Evolutionary conservation across 2,329 filamentous ascomycete species (phyloP), one percentile per base, ranked within the genome.

Genomic region (Aspergillus hiratsukae): DNA sequence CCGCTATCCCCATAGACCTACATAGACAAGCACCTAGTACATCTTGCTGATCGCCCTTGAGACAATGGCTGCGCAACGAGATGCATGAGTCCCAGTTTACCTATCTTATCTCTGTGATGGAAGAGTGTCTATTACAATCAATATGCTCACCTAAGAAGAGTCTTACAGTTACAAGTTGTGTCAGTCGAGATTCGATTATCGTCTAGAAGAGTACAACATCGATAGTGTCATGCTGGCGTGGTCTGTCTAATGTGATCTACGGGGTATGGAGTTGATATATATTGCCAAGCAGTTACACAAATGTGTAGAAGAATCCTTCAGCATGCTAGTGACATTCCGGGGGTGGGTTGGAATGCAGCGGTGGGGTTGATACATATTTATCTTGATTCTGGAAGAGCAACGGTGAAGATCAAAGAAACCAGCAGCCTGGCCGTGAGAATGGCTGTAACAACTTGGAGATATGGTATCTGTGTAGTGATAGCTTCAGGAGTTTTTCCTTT

Each of bases 41-140:
- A 14, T 17, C 31, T 17, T 2, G 55, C 54, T 51, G 55, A 57
- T 57, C 49, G 52, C 21, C 49, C 21, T 23, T 27, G n/a, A 31
- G 58, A 58, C 60, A 58, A 56, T 60, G 59, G 56, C 31, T 58
- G 57, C 51, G 53, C 57, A 50, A 52, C 52, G 48, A 53, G 48
- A 56, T 57, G 55, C 58, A 60, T 52, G 52, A 48, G 11, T 46
- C 55, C 52, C 48, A 37, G 2, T 21, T 25, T 35, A 17, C 31
- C 14, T 11, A 17, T 35, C 31, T 17, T 14, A 35, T 11, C 5
- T 17, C 10, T 2, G 11, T 25, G 28, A 51, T 31, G 21, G 35
- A 37, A 29, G 10, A 35, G 31, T 35, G 31, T 35, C 31, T 4
- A 17, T 17, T 35, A 7, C 31, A 17, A 35, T 7, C 31, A 35